Percentiles rank a stretch among this genome's conserved stretches.
Evolutionary conservation across 192 early-diverging fungal species (phyloP).

Genomic region (Coemansia pectinata): DNA sequence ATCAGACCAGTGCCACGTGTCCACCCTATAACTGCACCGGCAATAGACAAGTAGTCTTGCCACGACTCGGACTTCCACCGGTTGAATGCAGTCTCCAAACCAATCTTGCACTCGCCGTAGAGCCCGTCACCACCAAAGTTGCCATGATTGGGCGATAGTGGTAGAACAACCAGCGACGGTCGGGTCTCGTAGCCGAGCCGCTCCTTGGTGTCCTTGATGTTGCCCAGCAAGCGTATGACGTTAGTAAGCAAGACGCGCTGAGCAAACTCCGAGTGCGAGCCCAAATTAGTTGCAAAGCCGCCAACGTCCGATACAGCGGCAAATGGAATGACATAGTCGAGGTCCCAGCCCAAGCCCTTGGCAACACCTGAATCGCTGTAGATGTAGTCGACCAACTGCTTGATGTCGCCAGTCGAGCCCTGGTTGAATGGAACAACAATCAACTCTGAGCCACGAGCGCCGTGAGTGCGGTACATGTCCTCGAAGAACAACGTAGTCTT

Average conservation of each 20-base stretch:
- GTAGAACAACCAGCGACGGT: constrained; percentile 83
- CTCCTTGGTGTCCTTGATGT: constrained; percentile 83
- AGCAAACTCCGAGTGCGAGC: constrained; percentile 85
- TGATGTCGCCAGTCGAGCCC: constrained; percentile 79
- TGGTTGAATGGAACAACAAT: constrained; percentile 95
- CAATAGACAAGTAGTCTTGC: constrained; percentile 81
- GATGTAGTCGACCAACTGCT: constrained; percentile 80
- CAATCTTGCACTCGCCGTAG: constrained; percentile 93
- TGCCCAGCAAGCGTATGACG: constrained; percentile 80
- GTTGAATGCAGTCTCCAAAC: constrained; percentile 88
- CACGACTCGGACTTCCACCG: constrained; percentile 90
- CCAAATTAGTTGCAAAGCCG: constrained; percentile 80
- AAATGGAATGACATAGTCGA: constrained; percentile 94
- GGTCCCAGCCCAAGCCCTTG: constrained; percentile 83
- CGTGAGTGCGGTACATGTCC: constrained; percentile 81
- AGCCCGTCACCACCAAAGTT: constrained; percentile 91
- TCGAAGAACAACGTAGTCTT: constrained; percentile 81
- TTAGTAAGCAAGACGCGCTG: constrained; percentile 96
- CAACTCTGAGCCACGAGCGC: constrained; percentile 82
- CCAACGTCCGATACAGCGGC: constrained; percentile 92
- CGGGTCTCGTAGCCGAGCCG: constrained; percentile 74
- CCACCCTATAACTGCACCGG: constrained; percentile 96
- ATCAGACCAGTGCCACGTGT: constrained; percentile 96
- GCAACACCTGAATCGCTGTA: constrained; percentile 61
- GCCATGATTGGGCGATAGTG: constrained; percentile 96